Evolutionary conservation across 2,329 filamentous ascomycete genomes (phyloP), one percentile per base, ranked within the genome.

Genomic region (Aspergillus quadrilineatus): DNA sequence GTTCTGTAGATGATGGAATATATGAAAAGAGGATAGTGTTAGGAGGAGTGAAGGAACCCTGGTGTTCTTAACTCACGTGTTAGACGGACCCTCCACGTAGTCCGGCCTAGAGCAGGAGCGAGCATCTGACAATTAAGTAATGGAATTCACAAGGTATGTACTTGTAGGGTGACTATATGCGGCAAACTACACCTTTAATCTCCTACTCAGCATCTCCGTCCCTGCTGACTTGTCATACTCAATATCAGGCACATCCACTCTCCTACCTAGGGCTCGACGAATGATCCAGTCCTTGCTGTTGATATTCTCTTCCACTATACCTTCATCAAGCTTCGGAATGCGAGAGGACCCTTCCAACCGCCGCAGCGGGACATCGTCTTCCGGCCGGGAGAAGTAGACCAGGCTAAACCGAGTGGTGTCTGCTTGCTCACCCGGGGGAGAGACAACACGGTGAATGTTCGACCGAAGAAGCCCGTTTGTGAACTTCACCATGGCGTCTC

Each of bases 351-450:
- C 72, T 7, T 73, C 67, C 56, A 78, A 49, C 39, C 73, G 65
- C 56, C 69, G 75, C 63, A 81, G 60, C 22, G 77, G 50, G 14
- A 81, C 75, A 26, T 77, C 71, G 67, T 82, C 76, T 62, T 77
- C 79, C 3, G 81, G 81, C 59, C 82, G 66, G 29, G 75, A 70
- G 66, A 84, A 84, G 63, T 84, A 84, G 8, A 83, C 81, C 17
- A 84, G 60, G 67, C 80, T 82, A 63, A 78, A 80, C 53, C 82
- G 70, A 17, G 73, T 75, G 14, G 53, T 57, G n/a, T 70, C 65
- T 4, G 66, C 73, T 65, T 84, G 82, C 9, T 67, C 63, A 0
- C 79, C 79, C 0, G 80, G 79, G 37, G 81, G 76, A 29, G 72
- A 70, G 8, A 78, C 77, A 22, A 84, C 80, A 2, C 82, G 74